Evolutionary conservation across 768 basidiomycete species (phyloP).

Genomic region (Calvatia gigantea): DNA sequence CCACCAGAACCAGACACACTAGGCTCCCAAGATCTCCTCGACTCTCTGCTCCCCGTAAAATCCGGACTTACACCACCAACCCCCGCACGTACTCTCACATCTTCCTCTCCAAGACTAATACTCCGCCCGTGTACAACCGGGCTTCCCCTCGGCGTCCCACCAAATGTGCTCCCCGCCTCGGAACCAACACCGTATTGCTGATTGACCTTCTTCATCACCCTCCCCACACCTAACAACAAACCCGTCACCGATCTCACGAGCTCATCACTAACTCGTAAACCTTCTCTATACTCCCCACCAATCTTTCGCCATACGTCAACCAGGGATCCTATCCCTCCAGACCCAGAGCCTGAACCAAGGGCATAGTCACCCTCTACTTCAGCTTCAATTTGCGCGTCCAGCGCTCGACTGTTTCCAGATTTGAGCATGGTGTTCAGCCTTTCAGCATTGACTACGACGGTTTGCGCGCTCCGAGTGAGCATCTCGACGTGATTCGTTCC

Average conservation of each 20-base stretch:
- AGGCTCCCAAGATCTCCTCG: slow-evolving; percentile 48
- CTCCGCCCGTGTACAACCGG: slow-evolving; percentile 45
- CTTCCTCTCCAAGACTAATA: slow-evolving; percentile 53
- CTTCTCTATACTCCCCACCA: slow-evolving; percentile 70
- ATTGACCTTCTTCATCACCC: slow-evolving; percentile 54
- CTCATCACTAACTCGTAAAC: slow-evolving; percentile 71
- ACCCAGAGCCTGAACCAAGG: slow-evolving; percentile 13
- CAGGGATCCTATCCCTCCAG: slow-evolving; percentile 25
- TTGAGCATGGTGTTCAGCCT: slow-evolving; percentile 61
- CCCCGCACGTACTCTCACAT: slow-evolving; percentile 24
- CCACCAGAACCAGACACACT: slow-evolving; percentile 14
- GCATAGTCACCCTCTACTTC: slow-evolving; percentile 55
- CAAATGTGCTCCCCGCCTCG: slow-evolving; percentile 19
- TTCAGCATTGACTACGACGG: slow-evolving; percentile 63
- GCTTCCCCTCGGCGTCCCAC: slow-evolving; percentile 7
- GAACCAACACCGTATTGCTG: slow-evolving; percentile 22
- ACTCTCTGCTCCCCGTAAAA: slow-evolving; percentile 42
- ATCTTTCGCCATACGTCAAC: slow-evolving; percentile 66
- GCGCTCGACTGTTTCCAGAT: slow-evolving; percentile 49
- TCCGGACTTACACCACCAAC: slow-evolving; percentile 24
- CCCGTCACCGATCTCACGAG: slow-evolving; percentile 73
- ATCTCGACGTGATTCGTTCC: slow-evolving; percentile 31
- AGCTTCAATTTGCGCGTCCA: slow-evolving; percentile 73
- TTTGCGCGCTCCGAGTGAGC: slow-evolving; percentile 57
- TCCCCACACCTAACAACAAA: slow-evolving; percentile 72